Evolutionary conservation across 805 yeast species (phyloP), one percentile per base, ranked within the genome.

Genomic region (Yarrowia divulgata): DNA sequence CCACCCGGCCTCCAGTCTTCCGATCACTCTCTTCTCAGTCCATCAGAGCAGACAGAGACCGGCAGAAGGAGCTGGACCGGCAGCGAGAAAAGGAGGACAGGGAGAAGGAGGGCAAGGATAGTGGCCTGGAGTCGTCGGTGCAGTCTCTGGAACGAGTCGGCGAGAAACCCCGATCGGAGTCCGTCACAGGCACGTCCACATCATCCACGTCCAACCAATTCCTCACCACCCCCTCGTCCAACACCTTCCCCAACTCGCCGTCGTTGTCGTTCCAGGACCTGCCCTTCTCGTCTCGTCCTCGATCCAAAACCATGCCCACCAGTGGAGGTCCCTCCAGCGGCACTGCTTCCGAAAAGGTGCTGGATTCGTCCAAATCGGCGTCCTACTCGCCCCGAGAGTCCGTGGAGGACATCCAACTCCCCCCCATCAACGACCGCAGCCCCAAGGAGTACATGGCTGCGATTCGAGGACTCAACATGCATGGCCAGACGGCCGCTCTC

Each of bases 401-500:
- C 12, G 68, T 39, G 16, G 68, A 63, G 16, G 57, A 48, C 18
- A 48, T 49, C 37, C 45, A 39, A n/a, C 48, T 63, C 32, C 68
- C 68, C 0, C 68, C 68, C 12, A 35, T 40, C 32, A 40, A 49
- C 37, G 39, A 63, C 58, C 13, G 55, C 6, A 18, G 57, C 32
- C 46, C 68, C 39, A 23, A 14, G n/a, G 68, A 63, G 39, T 63
- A 63, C 68, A 63, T 63, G 57, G 48, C 35, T 8, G 57, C 57
- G 9, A 23, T 74, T 3, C 70, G 79, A 18, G 49, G 82, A 16
- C 68, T 72, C 62, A 45, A 67, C 12, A 48, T 71, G 39, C 69
- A 70, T 0, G 72, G 72, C 50, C 76, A 55, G 37, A 71, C 58
- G n/a, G 74, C 79, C 5, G 73, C 77, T 1, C 67, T 78, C 16